Evolutionary conservation across 1,284 basidiomycete genomes (phyloP), one percentile per base, ranked within the genome.

Genomic region (Phellopilus nigrolimitatus): DNA sequence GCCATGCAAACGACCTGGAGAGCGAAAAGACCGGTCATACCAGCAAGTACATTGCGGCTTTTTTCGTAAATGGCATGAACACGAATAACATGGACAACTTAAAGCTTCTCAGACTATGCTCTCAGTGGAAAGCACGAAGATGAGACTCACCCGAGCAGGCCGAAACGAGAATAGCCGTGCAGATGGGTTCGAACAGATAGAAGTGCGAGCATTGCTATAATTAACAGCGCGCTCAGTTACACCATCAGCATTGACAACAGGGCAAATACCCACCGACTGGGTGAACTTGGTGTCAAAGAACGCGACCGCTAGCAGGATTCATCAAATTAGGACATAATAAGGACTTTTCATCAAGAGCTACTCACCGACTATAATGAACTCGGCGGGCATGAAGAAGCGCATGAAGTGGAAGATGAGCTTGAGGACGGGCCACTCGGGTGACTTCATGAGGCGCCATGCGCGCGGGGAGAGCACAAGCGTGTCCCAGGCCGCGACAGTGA

Each of bases 401-500:
- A 91, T 65, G 63, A 89, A 80, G 64, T 84, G 76, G 69, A 82
- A 89, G 39, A 88, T 69, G 36, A 81, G 66, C 67, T 91, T 91
- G 62, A 91, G 78, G 0, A 75, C 65, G 0, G 88, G 87, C 88
- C 88, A 90, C 59, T 79, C 80, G 38, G 74, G 71, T n/a, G 74
- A 71, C 61, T 76, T 79, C 58, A 81, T 66, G 49, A 91, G 77
- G 36, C 82, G 76, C 78, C 82, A 90, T 49, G 82, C 82, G 44
- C 88, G 71, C 0, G 88, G 88, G 4, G 81, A 83, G 39, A 91
- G 75, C 19, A 91, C 88, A 58, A 91, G 79, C 28, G 87, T 82
- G 61, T 91, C 88, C 88, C 88, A 90, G 8, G 88, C 88, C 0
- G 88, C 84, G 49, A 91, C 85, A 44, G 88, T 91, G 54, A 91